Evolutionary conservation across 768 basidiomycete genomes (phyloP).

Genomic region (Austroboletus eburneus): DNA sequence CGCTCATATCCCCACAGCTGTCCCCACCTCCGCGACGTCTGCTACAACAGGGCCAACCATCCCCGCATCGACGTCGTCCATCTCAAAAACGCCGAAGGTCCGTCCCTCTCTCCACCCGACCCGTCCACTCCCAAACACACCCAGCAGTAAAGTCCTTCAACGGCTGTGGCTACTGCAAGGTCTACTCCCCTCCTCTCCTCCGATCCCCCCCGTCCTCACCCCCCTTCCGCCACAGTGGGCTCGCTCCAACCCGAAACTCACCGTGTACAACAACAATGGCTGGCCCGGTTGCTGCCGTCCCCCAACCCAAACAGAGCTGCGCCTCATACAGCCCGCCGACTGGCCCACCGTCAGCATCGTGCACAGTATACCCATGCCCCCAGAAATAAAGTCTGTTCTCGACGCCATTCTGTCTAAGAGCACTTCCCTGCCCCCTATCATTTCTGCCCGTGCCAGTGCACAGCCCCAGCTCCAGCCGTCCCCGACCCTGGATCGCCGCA

Average conservation of each 20-base stretch:
- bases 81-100: conserved; percentile 87
- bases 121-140: conserved; percentile 10
- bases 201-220: conserved; percentile 24
- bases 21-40: conserved; percentile 71
- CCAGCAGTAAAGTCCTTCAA: conserved; percentile 71
- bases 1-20: conserved; percentile 47
- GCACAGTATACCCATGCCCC: conserved; percentile 69
- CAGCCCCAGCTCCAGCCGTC: conserved; percentile 28
- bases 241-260: conserved; percentile 50
- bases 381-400: conserved; percentile 64
- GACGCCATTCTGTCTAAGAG: conserved; percentile 48
- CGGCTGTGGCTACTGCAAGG: conserved; percentile 90
- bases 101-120: conserved; percentile 19
- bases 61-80: conserved; percentile 75
- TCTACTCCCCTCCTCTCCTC: conserved; percentile 27
- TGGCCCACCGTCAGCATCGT: conserved; percentile 79
- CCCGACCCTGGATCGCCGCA: conserved; percentile 43
- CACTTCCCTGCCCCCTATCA: conserved; percentile 7
- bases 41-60: conserved; percentile 68
- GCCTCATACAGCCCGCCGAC: conserved; percentile 64
- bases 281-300: conserved; percentile 92
- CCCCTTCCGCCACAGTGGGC: conserved; percentile 57
- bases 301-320: conserved; percentile 55
- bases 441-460: conserved; percentile 18
- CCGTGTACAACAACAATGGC: conserved; percentile 64